Percentiles rank a stretch among this genome's conserved stretches.
Conservation (phyloP, 129 eudicot genomes). For the Chrysanthemum makinoi region DNA sequence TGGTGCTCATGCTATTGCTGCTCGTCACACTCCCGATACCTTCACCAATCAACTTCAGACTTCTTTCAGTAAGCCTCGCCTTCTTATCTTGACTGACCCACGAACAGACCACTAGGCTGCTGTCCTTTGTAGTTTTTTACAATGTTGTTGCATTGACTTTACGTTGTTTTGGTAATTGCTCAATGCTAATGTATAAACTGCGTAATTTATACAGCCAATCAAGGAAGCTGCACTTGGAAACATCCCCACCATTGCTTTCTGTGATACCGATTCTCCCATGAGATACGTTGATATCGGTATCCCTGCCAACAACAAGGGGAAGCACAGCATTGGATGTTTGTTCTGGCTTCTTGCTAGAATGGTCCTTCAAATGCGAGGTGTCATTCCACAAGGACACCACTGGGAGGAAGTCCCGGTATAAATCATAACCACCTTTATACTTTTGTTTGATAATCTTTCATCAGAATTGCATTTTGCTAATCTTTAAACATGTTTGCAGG, state of each 20-base stretch:
- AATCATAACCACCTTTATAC: too few species aligned
- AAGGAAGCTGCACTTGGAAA: constrained; percentile 84
- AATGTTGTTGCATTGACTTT: neutral
- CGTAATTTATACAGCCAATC: constrained; percentile 54
- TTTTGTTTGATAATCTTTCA: neutral
- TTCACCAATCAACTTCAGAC: constrained; percentile 93
- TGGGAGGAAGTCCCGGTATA: too few species aligned
- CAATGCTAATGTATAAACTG: neutral
- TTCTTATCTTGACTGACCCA: constrained; percentile 80
- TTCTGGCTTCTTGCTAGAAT: constrained; percentile 92
- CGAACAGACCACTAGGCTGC: constrained; percentile 79
- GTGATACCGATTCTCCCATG: constrained; percentile 93
- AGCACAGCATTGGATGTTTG: constrained; percentile 84
- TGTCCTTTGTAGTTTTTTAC: neutral
- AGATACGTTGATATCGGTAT: constrained; percentile 83
- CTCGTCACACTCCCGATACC: constrained; percentile 91
- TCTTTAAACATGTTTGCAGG: neutral
- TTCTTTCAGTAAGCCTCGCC: constrained; percentile 80
- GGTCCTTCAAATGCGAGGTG: constrained; percentile 11
- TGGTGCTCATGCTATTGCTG: constrained; percentile 80
- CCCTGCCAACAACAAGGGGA: constrained; percentile 96
- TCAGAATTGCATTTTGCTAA: neutral
- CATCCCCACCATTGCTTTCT: constrained; percentile 90
- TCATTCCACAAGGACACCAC: too few species aligned
- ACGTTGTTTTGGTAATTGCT: neutral